Evolutionary conservation across 352 stramenopile genomes (phyloP).

Genomic region (Blastocystis sp.): DNA sequence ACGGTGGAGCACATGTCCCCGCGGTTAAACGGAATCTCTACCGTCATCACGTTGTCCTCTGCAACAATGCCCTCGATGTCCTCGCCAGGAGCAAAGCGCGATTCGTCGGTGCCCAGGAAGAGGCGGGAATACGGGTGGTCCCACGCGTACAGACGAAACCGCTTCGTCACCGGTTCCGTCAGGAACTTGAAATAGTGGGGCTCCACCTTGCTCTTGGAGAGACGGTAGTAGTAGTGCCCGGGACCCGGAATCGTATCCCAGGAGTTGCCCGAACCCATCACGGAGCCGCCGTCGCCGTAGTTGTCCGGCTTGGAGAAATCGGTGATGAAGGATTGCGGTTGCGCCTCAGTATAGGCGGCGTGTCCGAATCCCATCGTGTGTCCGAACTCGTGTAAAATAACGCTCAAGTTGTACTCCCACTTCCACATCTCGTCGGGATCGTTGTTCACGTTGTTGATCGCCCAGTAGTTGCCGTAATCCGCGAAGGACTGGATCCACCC

Average conservation of each 20-base stretch:
- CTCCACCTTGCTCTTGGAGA: slow-evolving; percentile 28
- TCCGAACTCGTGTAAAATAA: slow-evolving; percentile 68
- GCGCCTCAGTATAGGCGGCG: slow-evolving; percentile 22
- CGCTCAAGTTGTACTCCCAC: slow-evolving; percentile 60
- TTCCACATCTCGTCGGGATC: slow-evolving; percentile 66
- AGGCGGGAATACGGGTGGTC: slow-evolving; percentile 63
- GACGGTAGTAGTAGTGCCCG: slow-evolving; percentile 50
- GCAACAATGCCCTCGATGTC: slow-evolving; percentile 47
- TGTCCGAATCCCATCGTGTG: slow-evolving; percentile 68
- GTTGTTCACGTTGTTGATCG: slow-evolving; percentile 63
- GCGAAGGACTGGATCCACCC: slow-evolving; percentile 16
- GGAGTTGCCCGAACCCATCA: slow-evolving; percentile 43
- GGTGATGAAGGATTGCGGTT: slow-evolving; percentile 14
- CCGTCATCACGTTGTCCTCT: slow-evolving; percentile 38
- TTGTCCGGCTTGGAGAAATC: slow-evolving; percentile 53
- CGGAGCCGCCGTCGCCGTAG: slow-evolving; percentile 52
- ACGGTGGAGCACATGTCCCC: slow-evolving; percentile 57
- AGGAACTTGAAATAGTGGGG: slow-evolving; percentile 20
- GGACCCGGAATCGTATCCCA: slow-evolving; percentile 61
- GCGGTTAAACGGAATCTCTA: slow-evolving; percentile 54
- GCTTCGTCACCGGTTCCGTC: neutral
- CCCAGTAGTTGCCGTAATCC: slow-evolving; percentile 66
- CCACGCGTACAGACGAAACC: slow-evolving; percentile 53
- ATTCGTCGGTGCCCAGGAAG: slow-evolving; percentile 35
- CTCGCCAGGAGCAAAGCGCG: slow-evolving; percentile 12